Evolutionary conservation across 2,329 filamentous ascomycete species (phyloP), one percentile per base, ranked within the genome.

Genomic region (Gaeumannomyces tritici): DNA sequence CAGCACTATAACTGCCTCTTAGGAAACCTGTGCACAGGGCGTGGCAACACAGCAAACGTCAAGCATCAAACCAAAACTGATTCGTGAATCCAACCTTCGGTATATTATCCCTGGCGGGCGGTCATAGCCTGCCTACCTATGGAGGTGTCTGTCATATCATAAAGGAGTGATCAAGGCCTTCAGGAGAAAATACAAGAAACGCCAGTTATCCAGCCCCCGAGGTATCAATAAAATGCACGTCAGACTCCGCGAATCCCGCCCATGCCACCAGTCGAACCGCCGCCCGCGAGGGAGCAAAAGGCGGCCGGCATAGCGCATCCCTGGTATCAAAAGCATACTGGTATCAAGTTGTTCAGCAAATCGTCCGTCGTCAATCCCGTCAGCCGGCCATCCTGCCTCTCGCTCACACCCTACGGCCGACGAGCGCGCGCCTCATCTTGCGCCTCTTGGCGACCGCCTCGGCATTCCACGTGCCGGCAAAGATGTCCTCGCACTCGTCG

Each of bases 401-500:
- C 18, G 8, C 21, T 51, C 42, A 51, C 42, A 51, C 42, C 42
- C 61, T 51, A 28, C 26, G 35, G 28, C 42, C 47, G 21, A 21
- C 59, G 42, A 29, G 35, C 35, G 35, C 35, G n/a, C 13, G 59
- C 59, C 59, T 60, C 59, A 21, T 54, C 59, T 47, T 60, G 18
- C 55, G 56, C 33, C 82, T 75, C 68, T 73, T 76, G 1, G 79
- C 79, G 15, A 80, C 83, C 1, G 73, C 73, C 28, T 79, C 78
- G 2, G 83, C 74, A 68, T 87, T 80, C 86, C 86, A 89, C 5
- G 76, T 77, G 1, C 86, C 86, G 0, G 79, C 74, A 71, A 89
- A 89, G 42, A 89, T 74, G 56, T 88, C 85, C 62, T 88, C 85
- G 61, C 86, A 87, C 69, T 89, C 86, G 54, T 88, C 84, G 64